Conservation (phyloP, 106 monocot genomes). For the Dioscorea dumetorum region DNA sequence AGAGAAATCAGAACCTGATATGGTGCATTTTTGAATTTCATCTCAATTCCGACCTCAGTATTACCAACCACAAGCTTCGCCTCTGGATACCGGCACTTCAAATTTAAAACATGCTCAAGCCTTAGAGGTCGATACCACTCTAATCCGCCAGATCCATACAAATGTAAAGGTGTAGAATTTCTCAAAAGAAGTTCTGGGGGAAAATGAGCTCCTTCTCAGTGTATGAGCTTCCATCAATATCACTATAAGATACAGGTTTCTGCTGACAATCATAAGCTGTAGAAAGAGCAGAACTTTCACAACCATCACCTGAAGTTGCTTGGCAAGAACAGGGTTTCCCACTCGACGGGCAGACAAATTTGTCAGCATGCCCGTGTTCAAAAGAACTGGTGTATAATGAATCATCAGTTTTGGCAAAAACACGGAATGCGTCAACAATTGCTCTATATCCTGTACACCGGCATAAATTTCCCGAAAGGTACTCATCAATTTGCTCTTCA, state of each 20-base stretch:
- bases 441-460: conserved; percentile 97
- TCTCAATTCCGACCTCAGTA: conserved; percentile 91
- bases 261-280: conserved; percentile 2
- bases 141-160: conserved; percentile 68
- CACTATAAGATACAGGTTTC: conserved; percentile 43
- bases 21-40: conserved; percentile 74
- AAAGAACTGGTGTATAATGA: conserved; percentile 46
- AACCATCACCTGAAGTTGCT: conserved; percentile 7
- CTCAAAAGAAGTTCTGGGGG: conserved; percentile 83
- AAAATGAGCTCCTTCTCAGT: conserved; percentile 78
- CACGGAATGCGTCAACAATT: conserved; percentile 90
- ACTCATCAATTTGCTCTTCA: conserved; percentile 88
- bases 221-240: conserved; percentile 76
- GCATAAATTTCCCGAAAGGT: conserved; percentile 93
- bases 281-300: conserved; percentile 11
- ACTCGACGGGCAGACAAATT: conserved; percentile 74
- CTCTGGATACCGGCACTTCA: conserved; percentile 63
- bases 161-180: conserved; percentile 51
- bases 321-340: conserved; percentile 90
- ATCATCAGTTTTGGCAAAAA: conserved; percentile 86
- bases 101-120: conserved; percentile 57
- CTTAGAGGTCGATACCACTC: conserved; percentile 76
- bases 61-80: conserved; percentile 92
- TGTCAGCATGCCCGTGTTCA: conserved; percentile 5
- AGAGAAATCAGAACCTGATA: conserved; percentile 59